Percentiles rank a stretch among this genome's conserved stretches.
Evolutionary conservation across 257 asterid species (phyloP).

Genomic region (Solanum microdontum): DNA sequence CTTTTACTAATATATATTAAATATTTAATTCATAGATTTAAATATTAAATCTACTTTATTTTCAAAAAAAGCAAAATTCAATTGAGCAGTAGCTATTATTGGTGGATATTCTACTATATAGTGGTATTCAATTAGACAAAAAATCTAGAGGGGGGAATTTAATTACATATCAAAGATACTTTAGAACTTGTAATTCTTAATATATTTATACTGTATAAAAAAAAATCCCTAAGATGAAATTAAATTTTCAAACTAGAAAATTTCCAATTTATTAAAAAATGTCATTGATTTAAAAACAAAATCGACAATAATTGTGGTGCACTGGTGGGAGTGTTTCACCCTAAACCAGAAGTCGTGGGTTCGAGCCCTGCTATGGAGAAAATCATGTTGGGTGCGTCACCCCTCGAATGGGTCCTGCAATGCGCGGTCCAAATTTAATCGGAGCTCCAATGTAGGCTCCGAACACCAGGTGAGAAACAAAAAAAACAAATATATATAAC

Average conservation of each 20-base stretch:
- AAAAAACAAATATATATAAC: no score
- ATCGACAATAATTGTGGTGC: not conserved
- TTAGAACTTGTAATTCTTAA: not conserved
- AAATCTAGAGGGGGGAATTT: no score
- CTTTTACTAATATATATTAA: no score
- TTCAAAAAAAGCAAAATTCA: not conserved
- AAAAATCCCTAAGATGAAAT: not conserved
- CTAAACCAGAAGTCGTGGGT: no score
- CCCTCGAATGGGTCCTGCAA: accelerated
- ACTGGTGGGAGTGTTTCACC: not conserved
- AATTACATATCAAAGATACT: not conserved
- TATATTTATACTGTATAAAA: not conserved
- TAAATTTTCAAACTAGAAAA: not conserved
- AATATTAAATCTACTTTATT: no score
- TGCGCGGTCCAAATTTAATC: accelerated
- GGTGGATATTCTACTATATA: not conserved
- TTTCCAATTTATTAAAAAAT: not conserved
- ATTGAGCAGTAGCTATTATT: not conserved
- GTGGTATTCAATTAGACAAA: not conserved
- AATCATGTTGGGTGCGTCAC: accelerated
- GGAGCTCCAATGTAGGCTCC: accelerated
- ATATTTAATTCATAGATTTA: no score
- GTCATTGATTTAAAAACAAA: not conserved
- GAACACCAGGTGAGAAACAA: accelerated
- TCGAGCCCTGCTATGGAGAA: accelerated